A percentile compares a stretch with the other conserved stretches of the same genome.
Conservation (phyloP, 495 filamentous ascomycete species). For the Xylaria grammica region DNA sequence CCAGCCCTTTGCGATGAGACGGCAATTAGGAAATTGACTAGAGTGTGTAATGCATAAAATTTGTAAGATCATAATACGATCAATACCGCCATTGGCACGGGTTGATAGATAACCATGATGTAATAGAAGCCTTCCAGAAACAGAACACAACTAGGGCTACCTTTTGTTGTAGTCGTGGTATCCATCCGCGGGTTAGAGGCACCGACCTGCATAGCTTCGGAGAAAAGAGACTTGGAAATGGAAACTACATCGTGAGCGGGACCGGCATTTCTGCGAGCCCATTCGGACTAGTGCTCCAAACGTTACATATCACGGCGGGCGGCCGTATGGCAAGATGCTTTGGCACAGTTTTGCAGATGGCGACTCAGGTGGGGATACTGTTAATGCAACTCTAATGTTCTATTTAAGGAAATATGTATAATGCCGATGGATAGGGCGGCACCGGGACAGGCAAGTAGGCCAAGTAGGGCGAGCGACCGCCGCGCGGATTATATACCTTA, state of each 20-base stretch:
- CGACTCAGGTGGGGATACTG: slow-evolving; percentile 9
- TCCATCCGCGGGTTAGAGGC: not conserved
- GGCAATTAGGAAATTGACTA: not conserved
- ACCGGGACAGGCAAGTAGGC: slow-evolving; percentile 15
- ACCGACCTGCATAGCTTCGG: not conserved
- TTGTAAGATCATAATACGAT: slow-evolving; percentile 4
- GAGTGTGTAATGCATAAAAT: slow-evolving; percentile 12
- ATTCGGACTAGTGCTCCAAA: slow-evolving; percentile 11
- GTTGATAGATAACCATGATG: not conserved
- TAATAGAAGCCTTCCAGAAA: slow-evolving; percentile 18
- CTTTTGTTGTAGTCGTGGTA: slow-evolving; percentile 1
- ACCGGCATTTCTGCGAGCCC: slow-evolving; percentile 13
- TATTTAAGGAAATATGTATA: slow-evolving; percentile 21
- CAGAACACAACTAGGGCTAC: not conserved
- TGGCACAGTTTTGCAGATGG: not conserved
- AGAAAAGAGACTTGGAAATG: slow-evolving; percentile 7
- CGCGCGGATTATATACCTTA: not conserved
- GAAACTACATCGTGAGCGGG: slow-evolving; percentile 10
- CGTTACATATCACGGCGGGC: slow-evolving; percentile 19
- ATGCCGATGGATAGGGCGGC: slow-evolving; percentile 6
- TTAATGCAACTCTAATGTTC: slow-evolving; percentile 19
- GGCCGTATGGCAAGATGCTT: slow-evolving; percentile 7
- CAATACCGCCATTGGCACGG: not conserved
- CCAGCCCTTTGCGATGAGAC: not conserved
- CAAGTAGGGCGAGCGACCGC: slow-evolving; percentile 6